Conservation (phyloP, 2,329 filamentous ascomycete species). For the Botrytis medusae region DNA sequence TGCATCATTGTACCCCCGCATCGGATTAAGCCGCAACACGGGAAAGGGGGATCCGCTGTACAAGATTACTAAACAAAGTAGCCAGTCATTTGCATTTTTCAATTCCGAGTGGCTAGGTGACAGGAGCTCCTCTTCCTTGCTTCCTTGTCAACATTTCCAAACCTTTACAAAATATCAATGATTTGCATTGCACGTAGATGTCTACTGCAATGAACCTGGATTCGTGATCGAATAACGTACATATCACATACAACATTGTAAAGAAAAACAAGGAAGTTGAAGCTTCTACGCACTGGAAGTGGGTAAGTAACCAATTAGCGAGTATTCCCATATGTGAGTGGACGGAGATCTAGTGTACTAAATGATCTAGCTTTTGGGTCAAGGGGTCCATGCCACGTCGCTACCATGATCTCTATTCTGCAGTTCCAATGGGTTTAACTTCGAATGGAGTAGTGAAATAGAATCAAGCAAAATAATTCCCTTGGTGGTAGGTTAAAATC, state of each 20-base stretch:
- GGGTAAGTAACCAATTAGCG: neutral
- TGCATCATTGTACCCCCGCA: constrained; percentile 9
- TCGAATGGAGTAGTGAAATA: neutral
- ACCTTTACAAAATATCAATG: neutral
- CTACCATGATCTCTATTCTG: neutral
- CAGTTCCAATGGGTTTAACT: neutral
- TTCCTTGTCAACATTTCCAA: neutral
- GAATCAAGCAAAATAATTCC: neutral
- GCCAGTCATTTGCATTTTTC: neutral
- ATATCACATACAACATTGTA: neutral
- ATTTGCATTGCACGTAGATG: neutral
- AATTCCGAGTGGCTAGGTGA: neutral
- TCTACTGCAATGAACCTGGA: neutral
- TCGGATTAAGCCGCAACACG: neutral
- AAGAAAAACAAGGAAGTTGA: constrained; percentile 1
- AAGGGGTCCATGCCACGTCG: neutral
- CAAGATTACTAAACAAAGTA: neutral
- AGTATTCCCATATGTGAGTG: neutral
- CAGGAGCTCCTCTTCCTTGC: neutral
- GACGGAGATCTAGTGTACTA: neutral
- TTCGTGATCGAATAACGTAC: neutral
- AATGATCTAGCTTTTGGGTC: neutral
- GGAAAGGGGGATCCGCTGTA: neutral
- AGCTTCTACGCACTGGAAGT: neutral
- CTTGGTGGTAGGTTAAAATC: neutral